Base-by-base conservation (phyloP, 768 basidiomycete genomes). In the Tulasnella sp. region DNA sequence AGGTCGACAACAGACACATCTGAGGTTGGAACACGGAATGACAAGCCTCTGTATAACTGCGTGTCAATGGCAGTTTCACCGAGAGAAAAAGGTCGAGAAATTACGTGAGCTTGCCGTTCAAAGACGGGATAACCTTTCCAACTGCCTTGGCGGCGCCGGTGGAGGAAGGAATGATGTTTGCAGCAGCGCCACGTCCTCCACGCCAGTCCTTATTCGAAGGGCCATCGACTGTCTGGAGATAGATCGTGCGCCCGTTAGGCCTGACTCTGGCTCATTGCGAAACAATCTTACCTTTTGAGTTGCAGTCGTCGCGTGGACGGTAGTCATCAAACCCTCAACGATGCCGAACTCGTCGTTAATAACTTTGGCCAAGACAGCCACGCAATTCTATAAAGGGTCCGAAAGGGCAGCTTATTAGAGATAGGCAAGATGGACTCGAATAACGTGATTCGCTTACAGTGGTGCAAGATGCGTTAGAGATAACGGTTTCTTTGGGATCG, bases 131-230 rank as follows among this genome's bases (percentile, higher is more conserved):
- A 74, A 99, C 93, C 79, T 96, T 95, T 68, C 93, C 93, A 70
- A 95, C 92, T 64, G 93, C 93, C 83, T 98, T 99, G 73, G 95
- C 95, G 65, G 95, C 95, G 75, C 95, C 95, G 66, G 95, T 97
- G 67, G 94, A 95, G 23, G 94, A 96, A 51, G 95, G 95, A 71
- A 99, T 99, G 77, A 99, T 97, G 83, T 99, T 99, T 78, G 87
- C 88, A 75, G 85, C 86, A 65, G 94, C 92, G 69, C 85, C 84
- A 76, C 95, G 95, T 65, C 92, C 92, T 70, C 92, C 92, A 72
- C 92, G 89, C 92, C 92, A 95, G 78, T 95, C 92, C 78, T 94
- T 98, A 79, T 80, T 71, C 50, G 92, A 95, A 47, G 91, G 91
- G 52, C 91, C 93, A 66, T 96, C 94, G 68, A 92, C 89, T 61